phyloP scores from a whole-genome alignment of 768 basidiomycete species.

The Amanita fuliginea region DNA sequence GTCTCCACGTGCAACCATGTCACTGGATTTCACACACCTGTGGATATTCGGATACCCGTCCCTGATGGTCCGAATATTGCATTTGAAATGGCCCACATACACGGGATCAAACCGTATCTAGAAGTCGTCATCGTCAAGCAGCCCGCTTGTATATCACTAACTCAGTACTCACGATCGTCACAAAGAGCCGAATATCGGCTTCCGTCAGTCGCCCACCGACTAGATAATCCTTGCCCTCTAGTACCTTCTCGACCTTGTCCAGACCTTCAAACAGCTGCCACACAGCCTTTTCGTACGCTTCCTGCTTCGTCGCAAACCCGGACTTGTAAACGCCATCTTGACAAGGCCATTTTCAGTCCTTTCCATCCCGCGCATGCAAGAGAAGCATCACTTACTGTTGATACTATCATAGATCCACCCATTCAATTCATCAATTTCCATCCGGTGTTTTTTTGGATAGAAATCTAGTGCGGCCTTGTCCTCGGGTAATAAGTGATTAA shows the following conservation, averaged over 20 bases:
- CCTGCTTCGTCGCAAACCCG: constrained; percentile 77
- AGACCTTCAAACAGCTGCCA: constrained; percentile 65
- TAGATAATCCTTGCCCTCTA: constrained; percentile 74
- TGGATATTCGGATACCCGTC: constrained; percentile 81
- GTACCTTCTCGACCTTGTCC: constrained; percentile 68
- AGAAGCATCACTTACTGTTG: constrained; percentile 46
- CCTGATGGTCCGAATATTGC: constrained; percentile 80
- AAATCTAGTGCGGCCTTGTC: constrained; percentile 60
- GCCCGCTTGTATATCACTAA: not conserved
- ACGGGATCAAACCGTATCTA: constrained; percentile 86
- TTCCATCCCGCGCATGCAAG: not conserved
- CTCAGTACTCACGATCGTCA: constrained; percentile 64
- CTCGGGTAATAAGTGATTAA: constrained; percentile 59
- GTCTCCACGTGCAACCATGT: not conserved
- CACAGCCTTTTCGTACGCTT: constrained; percentile 75
- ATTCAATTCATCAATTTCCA: constrained; percentile 78
- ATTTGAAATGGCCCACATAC: constrained; percentile 91
- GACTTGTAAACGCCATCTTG: constrained; percentile 80
- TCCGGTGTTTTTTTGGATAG: constrained; percentile 63
- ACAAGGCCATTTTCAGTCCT: not conserved
- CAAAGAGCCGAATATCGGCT: constrained; percentile 79
- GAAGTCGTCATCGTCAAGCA: not conserved
- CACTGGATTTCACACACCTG: constrained; percentile 22
- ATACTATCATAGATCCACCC: constrained; percentile 80
- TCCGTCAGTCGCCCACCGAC: constrained; percentile 79